phyloP scores from a whole-genome alignment of 2,329 filamentous ascomycete species.

The Fusarium stilboides region DNA sequence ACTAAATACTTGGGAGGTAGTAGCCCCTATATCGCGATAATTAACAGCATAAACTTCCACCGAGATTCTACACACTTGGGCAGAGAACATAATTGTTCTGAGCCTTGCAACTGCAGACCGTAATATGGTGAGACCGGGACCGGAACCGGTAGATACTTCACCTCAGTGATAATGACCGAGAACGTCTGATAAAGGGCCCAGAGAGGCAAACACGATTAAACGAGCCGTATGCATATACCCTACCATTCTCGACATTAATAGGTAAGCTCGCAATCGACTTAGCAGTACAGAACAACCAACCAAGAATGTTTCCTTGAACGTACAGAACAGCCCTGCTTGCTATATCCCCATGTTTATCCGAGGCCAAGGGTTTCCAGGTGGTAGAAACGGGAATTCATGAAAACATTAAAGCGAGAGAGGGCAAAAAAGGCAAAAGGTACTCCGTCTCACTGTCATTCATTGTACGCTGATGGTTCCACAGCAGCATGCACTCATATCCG shows the following conservation, averaged over 20 bases:
- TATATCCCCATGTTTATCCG: slow-evolving; percentile 2
- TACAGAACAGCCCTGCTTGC: slow-evolving; percentile 19
- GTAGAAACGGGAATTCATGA: neutral
- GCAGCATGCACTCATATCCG: slow-evolving; percentile 24
- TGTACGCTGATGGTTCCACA: slow-evolving; percentile 16
- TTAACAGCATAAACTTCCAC: slow-evolving; percentile 5
- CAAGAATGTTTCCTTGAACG: slow-evolving; percentile 14
- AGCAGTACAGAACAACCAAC: neutral
- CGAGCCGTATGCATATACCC: slow-evolving; percentile 19
- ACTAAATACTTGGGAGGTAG: slow-evolving; percentile 19
- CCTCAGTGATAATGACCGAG: slow-evolving; percentile 10
- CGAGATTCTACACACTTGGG: neutral
- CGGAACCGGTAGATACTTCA: slow-evolving; percentile 10
- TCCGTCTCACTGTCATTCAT: slow-evolving; percentile 14
- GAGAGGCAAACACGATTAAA: slow-evolving; percentile 9
- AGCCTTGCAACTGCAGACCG: neutral
- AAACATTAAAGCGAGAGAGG: slow-evolving; percentile 18
- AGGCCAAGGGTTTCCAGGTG: neutral
- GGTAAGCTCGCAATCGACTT: slow-evolving; percentile 7
- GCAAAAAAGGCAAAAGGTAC: slow-evolving; percentile 23
- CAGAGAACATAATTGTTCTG: neutral
- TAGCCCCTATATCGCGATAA: slow-evolving; percentile 11
- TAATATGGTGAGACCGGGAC: slow-evolving; percentile 3
- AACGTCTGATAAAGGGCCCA: slow-evolving; percentile 11
- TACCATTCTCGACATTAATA: slow-evolving; percentile 8